A percentile compares a stretch with the other conserved stretches of the same genome.
Conservation (phyloP, 1,284 basidiomycete species). For the Psilocybe mexicana region DNA sequence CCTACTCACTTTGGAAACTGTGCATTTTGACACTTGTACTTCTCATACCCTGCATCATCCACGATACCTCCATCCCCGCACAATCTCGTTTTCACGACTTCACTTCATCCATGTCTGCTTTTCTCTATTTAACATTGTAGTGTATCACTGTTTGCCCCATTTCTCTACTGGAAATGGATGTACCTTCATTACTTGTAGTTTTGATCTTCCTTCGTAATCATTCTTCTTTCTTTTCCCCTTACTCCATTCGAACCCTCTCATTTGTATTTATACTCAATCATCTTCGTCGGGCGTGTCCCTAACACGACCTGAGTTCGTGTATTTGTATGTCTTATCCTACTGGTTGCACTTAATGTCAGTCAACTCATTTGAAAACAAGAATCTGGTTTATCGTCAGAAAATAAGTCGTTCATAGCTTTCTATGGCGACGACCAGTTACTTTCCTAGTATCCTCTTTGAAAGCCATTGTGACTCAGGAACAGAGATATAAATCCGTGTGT, state of each 20-base stretch:
- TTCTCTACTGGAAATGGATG: not conserved
- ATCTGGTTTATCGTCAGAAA: no score
- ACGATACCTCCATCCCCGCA: conserved; percentile 21
- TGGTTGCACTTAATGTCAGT: conserved; percentile 3
- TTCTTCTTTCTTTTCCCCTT: not conserved
- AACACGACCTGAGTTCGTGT: not conserved
- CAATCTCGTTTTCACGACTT: conserved; percentile 6
- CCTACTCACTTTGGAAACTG: not conserved
- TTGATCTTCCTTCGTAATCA: not conserved
- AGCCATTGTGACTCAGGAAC: not conserved
- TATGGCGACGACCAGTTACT: no score
- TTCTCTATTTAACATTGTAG: not conserved
- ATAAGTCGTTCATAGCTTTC: no score
- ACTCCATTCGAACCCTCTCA: not conserved
- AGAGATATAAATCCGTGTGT: conserved; percentile 2
- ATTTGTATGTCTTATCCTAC: not conserved
- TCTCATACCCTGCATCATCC: conserved; percentile 15
- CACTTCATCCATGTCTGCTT: not conserved
- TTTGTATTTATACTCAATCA: conserved; percentile 4
- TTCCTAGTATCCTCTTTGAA: not conserved
- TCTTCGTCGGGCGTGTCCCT: not conserved
- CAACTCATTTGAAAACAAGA: not conserved
- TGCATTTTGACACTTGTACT: conserved; percentile 3
- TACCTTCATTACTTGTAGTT: conserved; percentile 1
- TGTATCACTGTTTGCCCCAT: not conserved